phyloP scores from a whole-genome alignment of 1,284 basidiomycete species.

The Cryptococcus sp. region DNA sequence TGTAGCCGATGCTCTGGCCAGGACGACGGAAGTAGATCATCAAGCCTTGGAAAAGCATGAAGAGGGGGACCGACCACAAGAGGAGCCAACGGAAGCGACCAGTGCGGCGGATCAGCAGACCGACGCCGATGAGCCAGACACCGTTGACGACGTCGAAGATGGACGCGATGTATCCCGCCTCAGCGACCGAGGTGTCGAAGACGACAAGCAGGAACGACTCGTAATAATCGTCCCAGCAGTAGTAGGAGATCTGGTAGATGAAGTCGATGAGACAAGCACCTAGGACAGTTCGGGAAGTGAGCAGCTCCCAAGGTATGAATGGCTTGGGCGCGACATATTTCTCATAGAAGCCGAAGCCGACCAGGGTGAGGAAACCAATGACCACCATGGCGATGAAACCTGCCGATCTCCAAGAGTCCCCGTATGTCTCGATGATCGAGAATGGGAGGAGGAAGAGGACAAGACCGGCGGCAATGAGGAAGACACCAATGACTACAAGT shows the following conservation, averaged over 20 bases:
- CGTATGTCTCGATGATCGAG: conserved; percentile 43
- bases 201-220: conserved; percentile 49
- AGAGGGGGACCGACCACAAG: conserved; percentile 41
- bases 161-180: conserved; percentile 49
- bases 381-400: conserved; percentile 53
- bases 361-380: conserved; percentile 47
- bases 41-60: conserved; percentile 51
- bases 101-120: conserved; percentile 45
- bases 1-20: conserved; percentile 26
- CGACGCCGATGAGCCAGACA: conserved; percentile 45
- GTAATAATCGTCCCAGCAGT: conserved; percentile 45
- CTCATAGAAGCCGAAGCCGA: conserved; percentile 48
- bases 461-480: conserved; percentile 48
- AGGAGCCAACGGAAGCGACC: conserved; percentile 51
- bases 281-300: conserved; percentile 48
- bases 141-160: conserved; percentile 51
- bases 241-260: conserved; percentile 49
- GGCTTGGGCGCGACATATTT: conserved; percentile 44
- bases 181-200: conserved; percentile 45
- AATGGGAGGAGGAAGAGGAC: conserved; percentile 52
- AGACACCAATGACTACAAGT: conserved; percentile 45
- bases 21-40: conserved; percentile 52
- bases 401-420: conserved; percentile 40
- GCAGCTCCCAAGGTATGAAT: conserved; percentile 48
- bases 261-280: conserved; percentile 48